Evolutionary conservation across 108 stramenopile species (phyloP).

Genomic region (Skeletonema potamos): DNA sequence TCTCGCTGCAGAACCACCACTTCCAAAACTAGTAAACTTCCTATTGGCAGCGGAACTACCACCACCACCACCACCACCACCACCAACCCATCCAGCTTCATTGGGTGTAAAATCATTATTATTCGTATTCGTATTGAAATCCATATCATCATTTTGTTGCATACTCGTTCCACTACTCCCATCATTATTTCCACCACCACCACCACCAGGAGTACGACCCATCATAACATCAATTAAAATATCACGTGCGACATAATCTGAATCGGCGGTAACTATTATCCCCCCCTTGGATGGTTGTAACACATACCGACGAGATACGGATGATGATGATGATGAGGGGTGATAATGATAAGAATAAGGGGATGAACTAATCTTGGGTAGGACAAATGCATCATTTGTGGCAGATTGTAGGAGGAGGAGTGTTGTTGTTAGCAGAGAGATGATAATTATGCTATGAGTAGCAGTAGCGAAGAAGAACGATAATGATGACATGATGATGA

Average conservation of each 20-base stretch:
- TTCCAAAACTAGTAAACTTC: neutral
- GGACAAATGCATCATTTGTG: too few relatives aligned
- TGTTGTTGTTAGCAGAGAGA: too few relatives aligned
- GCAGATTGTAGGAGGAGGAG: too few relatives aligned
- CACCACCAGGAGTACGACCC: neutral
- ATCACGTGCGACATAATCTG: conserved; percentile 24
- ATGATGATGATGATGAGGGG: neutral
- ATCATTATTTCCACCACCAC: neutral
- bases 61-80: neutral
- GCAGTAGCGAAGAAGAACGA: too few relatives aligned
- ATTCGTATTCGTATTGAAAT: neutral
- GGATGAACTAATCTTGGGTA: too few relatives aligned
- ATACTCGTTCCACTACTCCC: neutral
- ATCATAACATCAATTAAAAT: conserved; percentile 21
- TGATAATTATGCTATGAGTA: too few relatives aligned
- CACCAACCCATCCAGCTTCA: neutral
- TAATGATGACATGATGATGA: too few relatives aligned
- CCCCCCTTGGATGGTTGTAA: conserved; percentile 20
- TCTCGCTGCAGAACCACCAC: neutral
- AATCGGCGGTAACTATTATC: conserved; percentile 16
- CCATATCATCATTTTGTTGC: neutral
- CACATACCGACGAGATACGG: neutral
- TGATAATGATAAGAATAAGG: too few relatives aligned
- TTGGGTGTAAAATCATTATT: conserved; percentile 1
- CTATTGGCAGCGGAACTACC: neutral